A percentile compares a stretch with the other conserved stretches of the same genome.
phyloP scores from a whole-genome alignment of 2,329 filamentous ascomycete species.

The Trichoderma arundinaceum region DNA sequence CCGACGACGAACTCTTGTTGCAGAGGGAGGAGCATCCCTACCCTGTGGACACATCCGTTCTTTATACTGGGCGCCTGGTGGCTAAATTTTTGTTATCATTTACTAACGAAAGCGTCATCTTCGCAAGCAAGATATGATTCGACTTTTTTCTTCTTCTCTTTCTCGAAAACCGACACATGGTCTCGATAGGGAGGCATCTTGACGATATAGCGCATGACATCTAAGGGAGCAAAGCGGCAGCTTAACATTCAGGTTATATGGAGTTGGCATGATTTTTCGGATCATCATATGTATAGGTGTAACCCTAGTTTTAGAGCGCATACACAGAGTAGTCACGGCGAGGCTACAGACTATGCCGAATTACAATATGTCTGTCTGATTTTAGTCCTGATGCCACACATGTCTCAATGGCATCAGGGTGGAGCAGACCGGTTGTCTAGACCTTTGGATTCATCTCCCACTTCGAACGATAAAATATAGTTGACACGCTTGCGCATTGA shows the following conservation, averaged over 20 bases:
- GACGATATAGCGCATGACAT: neutral
- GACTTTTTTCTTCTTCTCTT: neutral
- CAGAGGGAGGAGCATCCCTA: conserved; percentile 53
- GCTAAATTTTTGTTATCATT: conserved; percentile 63
- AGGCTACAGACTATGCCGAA: neutral
- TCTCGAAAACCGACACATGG: neutral
- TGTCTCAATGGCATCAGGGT: conserved; percentile 64
- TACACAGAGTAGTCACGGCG: conserved; percentile 1
- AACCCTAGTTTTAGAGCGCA: neutral
- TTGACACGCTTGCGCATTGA: conserved; percentile 65
- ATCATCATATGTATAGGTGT: neutral
- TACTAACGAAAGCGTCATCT: conserved; percentile 55
- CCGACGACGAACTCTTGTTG: conserved; percentile 54
- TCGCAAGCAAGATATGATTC: conserved; percentile 43
- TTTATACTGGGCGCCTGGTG: conserved; percentile 60
- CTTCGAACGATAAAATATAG: conserved; percentile 63
- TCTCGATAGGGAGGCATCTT: neutral
- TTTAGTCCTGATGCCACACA: conserved; percentile 68
- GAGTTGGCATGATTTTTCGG: neutral
- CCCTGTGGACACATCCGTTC: conserved; percentile 54
- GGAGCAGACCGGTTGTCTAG: conserved; percentile 72
- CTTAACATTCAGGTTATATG: neutral
- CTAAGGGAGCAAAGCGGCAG: neutral
- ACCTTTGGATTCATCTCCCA: conserved; percentile 67
- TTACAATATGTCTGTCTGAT: conserved; percentile 61